Evolutionary conservation across 495 filamentous ascomycete species (phyloP), one percentile per base, ranked within the genome.

Genomic region (Geoglossum glabrum): DNA sequence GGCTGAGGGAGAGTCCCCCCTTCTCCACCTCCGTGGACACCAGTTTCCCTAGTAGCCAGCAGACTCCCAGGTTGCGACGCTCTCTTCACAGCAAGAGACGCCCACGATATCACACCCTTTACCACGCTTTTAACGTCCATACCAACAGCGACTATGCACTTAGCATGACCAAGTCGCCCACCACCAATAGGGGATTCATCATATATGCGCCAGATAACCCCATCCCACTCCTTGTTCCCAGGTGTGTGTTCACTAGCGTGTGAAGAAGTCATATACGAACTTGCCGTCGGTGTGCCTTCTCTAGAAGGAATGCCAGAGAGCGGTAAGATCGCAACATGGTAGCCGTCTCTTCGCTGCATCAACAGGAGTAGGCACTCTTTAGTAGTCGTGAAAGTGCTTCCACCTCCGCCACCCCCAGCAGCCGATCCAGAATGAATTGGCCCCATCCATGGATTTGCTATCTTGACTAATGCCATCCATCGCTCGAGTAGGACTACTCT

Each of bases 381-480:
- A 19, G 15, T 52, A 6, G 49, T 28, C 49, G 49, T 31, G 23
- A 52, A 52, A 52, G 49, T 52, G 49, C 25, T 31, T 27, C 49
- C 49, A 13, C 49, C 49, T 30, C 49, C 49, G 23, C 49, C 49
- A 15, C 49, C 49, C 17, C 25, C 49, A 19, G 49, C 49, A 6
- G 49, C 21, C 17, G 49, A 52, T 26, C 28, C 25, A 21, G 49
- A 52, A 21, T 52, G 49, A 30, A 52, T 52, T 15, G 49, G 49
- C 30, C 49, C 49, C 49, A 52, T 52, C 49, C 49, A 52, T 13
- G 49, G 49, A 13, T 1, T 52, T 13, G 49, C 49, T 27, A 52
- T 28, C 49, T 52, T 52, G 49, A 13, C 49, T 31, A 52, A 52
- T 27, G 49, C 49, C 49, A 52, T 52, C 49, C 49, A 52, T 31